Evolutionary conservation across 2,329 filamentous ascomycete species (phyloP).

Genomic region (Magnaporthiopsis rhizophila): DNA sequence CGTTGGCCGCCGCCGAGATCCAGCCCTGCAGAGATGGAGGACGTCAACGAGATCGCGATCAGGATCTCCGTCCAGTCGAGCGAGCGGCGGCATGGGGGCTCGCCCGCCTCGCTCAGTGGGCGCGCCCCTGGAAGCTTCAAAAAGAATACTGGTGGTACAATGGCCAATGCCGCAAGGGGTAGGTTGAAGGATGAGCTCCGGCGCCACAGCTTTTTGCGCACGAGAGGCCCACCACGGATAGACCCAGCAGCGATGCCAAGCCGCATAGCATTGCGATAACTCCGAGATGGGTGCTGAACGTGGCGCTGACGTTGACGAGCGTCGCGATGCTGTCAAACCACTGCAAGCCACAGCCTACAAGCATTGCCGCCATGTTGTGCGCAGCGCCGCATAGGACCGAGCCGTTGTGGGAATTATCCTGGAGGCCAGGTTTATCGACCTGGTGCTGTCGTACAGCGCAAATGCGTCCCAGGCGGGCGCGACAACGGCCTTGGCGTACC

Average conservation of each 20-base stretch:
- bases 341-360: conserved; percentile 47
- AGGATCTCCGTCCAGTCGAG: no score
- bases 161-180: no score
- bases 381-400: conserved; percentile 46
- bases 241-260: conserved; percentile 12
- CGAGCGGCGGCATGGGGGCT: no score
- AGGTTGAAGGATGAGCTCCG: conserved; percentile 63
- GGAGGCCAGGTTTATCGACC: conserved; percentile 42
- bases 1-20: no score
- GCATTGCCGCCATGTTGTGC: conserved; percentile 41
- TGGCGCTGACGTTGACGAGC: conserved; percentile 50
- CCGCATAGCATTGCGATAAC: conserved; percentile 17
- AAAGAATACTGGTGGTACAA: no score
- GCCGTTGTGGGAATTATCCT: conserved; percentile 44
- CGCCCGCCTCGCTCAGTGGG: no score
- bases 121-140: no score
- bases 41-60: no score
- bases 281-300: conserved; percentile 16
- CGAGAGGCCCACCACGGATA: conserved; percentile 15
- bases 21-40: no score
- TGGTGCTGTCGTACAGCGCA: conserved; percentile 31
- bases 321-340: conserved; percentile 49
- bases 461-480: no score
- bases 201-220: conserved; percentile 39
- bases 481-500: no score